These are phyloP conservation scores for Actinidia chinensis DNA, from an alignment of 179 eudicot species.

Conservation along the genomic window DNA sequence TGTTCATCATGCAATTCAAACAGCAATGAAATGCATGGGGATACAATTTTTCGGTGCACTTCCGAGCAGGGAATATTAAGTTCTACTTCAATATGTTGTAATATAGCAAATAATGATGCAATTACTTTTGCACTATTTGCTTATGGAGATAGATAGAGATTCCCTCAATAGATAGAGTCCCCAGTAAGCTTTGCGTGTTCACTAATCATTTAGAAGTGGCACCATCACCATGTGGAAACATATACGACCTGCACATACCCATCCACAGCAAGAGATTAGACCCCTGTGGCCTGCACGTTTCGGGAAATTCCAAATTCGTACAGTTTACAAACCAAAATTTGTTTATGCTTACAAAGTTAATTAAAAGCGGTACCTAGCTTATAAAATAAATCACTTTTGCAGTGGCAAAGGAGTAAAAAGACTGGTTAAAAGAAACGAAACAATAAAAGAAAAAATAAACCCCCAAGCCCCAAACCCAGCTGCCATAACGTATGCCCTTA, in stretches of 20 bases:
- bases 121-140: not conserved
- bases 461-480: not conserved
- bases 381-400: not conserved
- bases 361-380: not conserved
- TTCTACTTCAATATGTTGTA: not conserved
- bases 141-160: not conserved
- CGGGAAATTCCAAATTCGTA: not conserved
- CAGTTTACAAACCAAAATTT: not conserved
- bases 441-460: not conserved
- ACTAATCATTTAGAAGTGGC: conserved; percentile 70
- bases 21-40: not conserved
- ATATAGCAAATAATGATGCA: not conserved
- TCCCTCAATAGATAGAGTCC: conserved; percentile 89
- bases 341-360: no score
- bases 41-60: not conserved
- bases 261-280: conserved; percentile 19
- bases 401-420: not conserved
- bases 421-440: not conserved
- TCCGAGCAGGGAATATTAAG: not conserved
- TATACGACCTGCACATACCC: conserved; percentile 65
- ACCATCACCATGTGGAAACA: conserved; percentile 91
- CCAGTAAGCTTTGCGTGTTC: conserved; percentile 62
- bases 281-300: not conserved
- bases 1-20: conserved; percentile 5
- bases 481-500: not conserved